Conservation (phyloP, 129 eudicot species). For the Flaveria sonorensis region DNA sequence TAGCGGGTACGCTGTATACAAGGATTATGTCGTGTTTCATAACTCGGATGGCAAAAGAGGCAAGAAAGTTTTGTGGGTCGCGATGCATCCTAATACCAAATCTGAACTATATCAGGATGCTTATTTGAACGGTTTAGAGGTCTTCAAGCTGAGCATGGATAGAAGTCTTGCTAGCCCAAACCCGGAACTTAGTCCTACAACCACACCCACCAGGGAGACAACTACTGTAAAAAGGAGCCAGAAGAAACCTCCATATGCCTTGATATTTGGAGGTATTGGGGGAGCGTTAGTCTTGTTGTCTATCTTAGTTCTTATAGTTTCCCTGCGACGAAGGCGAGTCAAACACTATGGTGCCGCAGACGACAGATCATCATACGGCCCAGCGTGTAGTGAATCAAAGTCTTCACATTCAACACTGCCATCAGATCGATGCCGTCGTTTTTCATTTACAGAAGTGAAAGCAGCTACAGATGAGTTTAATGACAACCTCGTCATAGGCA, state of each 20-base stretch:
- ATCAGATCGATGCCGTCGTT: constrained; percentile 40
- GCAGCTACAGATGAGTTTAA: constrained; percentile 36
- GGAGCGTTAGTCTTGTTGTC: constrained; percentile 30
- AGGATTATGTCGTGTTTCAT: constrained; percentile 26
- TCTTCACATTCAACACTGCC: constrained; percentile 22
- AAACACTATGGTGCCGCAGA: constrained; percentile 4
- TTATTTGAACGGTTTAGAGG: constrained; percentile 51
- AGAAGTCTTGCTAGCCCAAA: constrained; percentile 40
- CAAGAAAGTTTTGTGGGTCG: constrained; percentile 35
- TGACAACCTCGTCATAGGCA: constrained; percentile 26
- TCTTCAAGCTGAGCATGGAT: constrained; percentile 40
- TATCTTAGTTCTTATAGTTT: constrained; percentile 26
- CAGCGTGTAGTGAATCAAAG: constrained; percentile 26
- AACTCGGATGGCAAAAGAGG: background rate
- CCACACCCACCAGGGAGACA: background rate
- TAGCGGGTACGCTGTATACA: constrained; percentile 26
- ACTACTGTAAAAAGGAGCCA: background rate
- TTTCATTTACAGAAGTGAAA: constrained; percentile 37
- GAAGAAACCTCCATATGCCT: background rate
- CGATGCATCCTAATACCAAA: constrained; percentile 13
- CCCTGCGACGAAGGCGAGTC: constrained; percentile 7
- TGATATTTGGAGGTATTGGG: constrained; percentile 29
- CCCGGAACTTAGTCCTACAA: constrained; percentile 27
- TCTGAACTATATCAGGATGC: background rate
- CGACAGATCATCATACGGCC: constrained; percentile 26